A percentile compares a stretch with the other conserved stretches of the same genome.
phyloP scores from a whole-genome alignment of 768 basidiomycete species.

The Lactifluus volemus region DNA sequence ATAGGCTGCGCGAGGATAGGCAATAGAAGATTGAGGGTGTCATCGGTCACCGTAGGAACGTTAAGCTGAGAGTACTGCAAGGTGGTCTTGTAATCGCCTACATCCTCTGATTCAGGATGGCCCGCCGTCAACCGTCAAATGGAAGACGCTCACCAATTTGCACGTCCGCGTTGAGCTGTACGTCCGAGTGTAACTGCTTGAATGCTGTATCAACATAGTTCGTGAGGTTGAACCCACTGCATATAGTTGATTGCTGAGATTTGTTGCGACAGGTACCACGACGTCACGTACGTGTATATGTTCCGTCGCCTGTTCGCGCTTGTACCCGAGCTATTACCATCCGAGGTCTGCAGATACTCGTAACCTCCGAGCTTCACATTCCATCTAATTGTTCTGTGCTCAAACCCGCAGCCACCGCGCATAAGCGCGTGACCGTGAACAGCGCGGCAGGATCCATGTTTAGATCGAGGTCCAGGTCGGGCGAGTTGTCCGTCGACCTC shows the following conservation, averaged over 20 bases:
- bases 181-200: conserved; percentile 52
- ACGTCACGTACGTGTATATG: conserved; percentile 43
- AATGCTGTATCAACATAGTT: conserved; percentile 59
- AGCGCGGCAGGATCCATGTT: conserved; percentile 60
- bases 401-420: conserved; percentile 57
- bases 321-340: conserved; percentile 24
- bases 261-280: background rate
- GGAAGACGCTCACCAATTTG: conserved; percentile 40
- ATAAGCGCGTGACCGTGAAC: conserved; percentile 60
- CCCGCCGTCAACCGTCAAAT: background rate
- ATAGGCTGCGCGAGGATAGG: conserved; percentile 67
- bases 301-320: conserved; percentile 31
- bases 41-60: conserved; percentile 53
- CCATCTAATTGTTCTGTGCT: conserved; percentile 53
- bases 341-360: conserved; percentile 35
- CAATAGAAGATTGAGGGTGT: conserved; percentile 52
- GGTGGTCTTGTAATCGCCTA: conserved; percentile 56
- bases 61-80: conserved; percentile 49
- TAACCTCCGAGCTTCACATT: conserved; percentile 64
- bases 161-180: conserved; percentile 45
- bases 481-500: conserved; percentile 47
- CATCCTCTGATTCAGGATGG: background rate
- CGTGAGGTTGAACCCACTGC: conserved; percentile 54
- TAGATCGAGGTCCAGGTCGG: conserved; percentile 50
- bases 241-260: background rate